Evolutionary conservation across 2,329 filamentous ascomycete genomes (phyloP).

Genomic region (Stylonectria norvegica): DNA sequence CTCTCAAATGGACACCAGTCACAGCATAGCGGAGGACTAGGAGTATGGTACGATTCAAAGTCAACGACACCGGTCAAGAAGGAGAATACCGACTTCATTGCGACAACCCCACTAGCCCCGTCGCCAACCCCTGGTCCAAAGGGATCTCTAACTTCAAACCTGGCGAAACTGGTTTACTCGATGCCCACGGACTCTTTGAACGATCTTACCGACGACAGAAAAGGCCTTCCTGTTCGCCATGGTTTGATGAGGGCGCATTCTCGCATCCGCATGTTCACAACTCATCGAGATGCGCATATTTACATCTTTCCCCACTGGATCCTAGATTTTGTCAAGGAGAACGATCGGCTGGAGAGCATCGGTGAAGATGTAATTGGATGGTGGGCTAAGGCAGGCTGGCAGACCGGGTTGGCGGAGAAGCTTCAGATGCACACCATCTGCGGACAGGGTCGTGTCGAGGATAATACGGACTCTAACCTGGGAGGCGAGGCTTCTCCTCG

Average conservation of each 20-base stretch:
- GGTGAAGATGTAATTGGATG: conserved; percentile 89
- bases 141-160: conserved; percentile 61
- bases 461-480: conserved; percentile 35
- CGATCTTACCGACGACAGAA: conserved; percentile 74
- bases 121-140: conserved; percentile 45
- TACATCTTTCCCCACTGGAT: conserved; percentile 94
- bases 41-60: conserved; percentile 89
- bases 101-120: conserved; percentile 64
- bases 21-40: conserved; percentile 69
- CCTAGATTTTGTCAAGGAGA: conserved; percentile 74
- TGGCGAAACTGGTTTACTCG: conserved; percentile 79
- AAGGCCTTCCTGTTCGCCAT: conserved; percentile 70
- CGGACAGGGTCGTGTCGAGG: conserved; percentile 36
- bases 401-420: conserved; percentile 74
- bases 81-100: conserved; percentile 91
- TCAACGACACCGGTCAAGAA: conserved; percentile 72
- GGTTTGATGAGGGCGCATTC: conserved; percentile 72
- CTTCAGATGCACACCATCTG: conserved; percentile 66
- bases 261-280: conserved; percentile 74
- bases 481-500: conserved; percentile 28
- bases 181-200: conserved; percentile 88
- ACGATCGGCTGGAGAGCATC: conserved; percentile 81
- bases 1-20: conserved; percentile 37
- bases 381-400: conserved; percentile 96
- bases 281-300: conserved; percentile 85